phyloP scores from a whole-genome alignment of 495 filamentous ascomycete species.

The Penicillium paradoxum region DNA sequence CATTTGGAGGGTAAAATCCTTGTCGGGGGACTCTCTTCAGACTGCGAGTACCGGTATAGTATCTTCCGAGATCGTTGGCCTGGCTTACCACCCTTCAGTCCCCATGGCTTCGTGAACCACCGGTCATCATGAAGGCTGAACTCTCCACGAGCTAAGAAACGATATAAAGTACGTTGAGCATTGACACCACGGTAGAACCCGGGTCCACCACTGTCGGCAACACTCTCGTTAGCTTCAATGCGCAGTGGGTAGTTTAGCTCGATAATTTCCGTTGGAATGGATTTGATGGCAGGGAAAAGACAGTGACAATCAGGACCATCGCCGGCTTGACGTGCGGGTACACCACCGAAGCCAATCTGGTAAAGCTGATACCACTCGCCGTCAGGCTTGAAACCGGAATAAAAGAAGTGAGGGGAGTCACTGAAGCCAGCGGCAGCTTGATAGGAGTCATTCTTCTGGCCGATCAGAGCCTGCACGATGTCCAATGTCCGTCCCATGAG shows the following conservation, averaged over 20 bases:
- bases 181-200: conserved; percentile 47
- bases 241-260: conserved; percentile 47
- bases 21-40: conserved; percentile 21
- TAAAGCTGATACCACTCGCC: conserved; percentile 51
- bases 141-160: conserved; percentile 41
- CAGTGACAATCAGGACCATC: conserved; percentile 50
- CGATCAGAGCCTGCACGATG: conserved; percentile 46
- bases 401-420: conserved; percentile 49
- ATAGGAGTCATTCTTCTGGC: conserved; percentile 42
- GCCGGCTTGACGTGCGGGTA: conserved; percentile 44
- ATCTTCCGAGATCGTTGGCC: conserved; percentile 40
- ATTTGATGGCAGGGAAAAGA: conserved; percentile 50
- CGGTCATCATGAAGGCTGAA: conserved; percentile 49
- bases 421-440: conserved; percentile 47
- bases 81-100: conserved; percentile 42
- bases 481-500: conserved; percentile 44
- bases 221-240: conserved; percentile 46
- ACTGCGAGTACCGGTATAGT: conserved; percentile 35
- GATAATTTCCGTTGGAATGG: conserved; percentile 46
- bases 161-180: conserved; percentile 44
- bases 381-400: conserved; percentile 44
- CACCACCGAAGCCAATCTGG: conserved; percentile 49
- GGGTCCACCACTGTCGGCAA: conserved; percentile 45
- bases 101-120: conserved; percentile 51
- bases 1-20: conserved; percentile 41